phyloP scores from a whole-genome alignment of 805 yeast species.

The Starmera pachycereana region DNA sequence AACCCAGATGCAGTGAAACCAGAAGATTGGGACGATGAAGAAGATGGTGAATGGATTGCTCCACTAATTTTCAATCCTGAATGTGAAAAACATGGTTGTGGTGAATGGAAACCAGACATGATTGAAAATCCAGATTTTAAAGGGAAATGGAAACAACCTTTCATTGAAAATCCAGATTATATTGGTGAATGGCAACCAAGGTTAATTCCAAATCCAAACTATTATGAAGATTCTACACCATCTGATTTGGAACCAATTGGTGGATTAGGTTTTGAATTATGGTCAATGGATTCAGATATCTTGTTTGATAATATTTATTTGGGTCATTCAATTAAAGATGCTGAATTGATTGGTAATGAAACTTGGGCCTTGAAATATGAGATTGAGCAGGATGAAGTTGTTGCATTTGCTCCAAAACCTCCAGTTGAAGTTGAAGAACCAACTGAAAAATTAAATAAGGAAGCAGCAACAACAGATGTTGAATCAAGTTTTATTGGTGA shows the following conservation, averaged over 20 bases:
- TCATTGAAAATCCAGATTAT: constrained; percentile 63
- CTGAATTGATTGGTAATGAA: constrained; percentile 70
- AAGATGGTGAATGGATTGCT: constrained; percentile 79
- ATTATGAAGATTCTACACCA: constrained; percentile 47
- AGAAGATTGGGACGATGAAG: constrained; percentile 80
- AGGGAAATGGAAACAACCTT: constrained; percentile 73
- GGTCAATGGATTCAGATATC: constrained; percentile 74
- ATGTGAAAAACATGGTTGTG: constrained; percentile 68
- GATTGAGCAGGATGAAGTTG: constrained; percentile 36
- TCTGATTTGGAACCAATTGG: constrained; percentile 58
- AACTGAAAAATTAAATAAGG: not conserved
- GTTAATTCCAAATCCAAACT: constrained; percentile 58
- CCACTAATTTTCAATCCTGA: constrained; percentile 65
- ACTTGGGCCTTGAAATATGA: constrained; percentile 52
- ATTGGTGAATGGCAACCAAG: constrained; percentile 73
- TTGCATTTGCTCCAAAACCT: constrained; percentile 31
- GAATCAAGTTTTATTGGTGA: constrained; percentile 8
- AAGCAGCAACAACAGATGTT: not conserved
- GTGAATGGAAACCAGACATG: constrained; percentile 63
- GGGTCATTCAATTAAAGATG: constrained; percentile 78
- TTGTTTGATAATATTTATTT: constrained; percentile 76
- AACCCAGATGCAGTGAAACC: constrained; percentile 67
- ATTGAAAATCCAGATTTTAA: constrained; percentile 59
- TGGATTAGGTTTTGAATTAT: constrained; percentile 79
- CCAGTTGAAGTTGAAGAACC: constrained; percentile 32